A percentile compares a stretch with the other conserved stretches of the same genome.
Evolutionary conservation across 2,329 filamentous ascomycete species (phyloP).

Genomic region (Blastomyces silverae): DNA sequence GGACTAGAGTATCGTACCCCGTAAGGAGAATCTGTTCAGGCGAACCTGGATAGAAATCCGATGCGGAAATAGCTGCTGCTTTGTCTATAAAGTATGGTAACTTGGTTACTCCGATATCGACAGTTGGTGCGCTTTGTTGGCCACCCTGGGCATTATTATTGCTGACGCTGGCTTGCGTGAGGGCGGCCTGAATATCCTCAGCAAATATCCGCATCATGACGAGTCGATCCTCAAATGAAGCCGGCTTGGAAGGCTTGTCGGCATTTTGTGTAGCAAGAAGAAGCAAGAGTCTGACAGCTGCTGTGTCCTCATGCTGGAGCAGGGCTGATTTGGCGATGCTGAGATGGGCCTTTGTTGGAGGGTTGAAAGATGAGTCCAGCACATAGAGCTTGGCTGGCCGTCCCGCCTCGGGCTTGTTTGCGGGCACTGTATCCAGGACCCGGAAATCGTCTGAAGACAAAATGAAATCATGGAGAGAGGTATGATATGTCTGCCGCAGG

Average conservation of each 20-base stretch:
- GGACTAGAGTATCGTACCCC: constrained; percentile 45
- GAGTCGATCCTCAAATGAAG: constrained; percentile 44
- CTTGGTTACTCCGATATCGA: constrained; percentile 46
- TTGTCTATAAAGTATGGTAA: constrained; percentile 46
- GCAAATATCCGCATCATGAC: constrained; percentile 47
- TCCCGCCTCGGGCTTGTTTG: constrained; percentile 17
- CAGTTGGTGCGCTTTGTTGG: constrained; percentile 25
- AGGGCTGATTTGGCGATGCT: constrained; percentile 51
- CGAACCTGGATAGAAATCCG: constrained; percentile 31
- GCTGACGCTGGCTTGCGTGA: not conserved
- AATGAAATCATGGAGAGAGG: constrained; percentile 41
- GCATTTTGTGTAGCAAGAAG: constrained; percentile 60
- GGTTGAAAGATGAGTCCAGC: constrained; percentile 61
- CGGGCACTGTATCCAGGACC: constrained; percentile 28
- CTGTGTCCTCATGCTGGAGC: constrained; percentile 24
- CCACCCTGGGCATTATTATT: not conserved
- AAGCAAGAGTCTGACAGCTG: constrained; percentile 46
- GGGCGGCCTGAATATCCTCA: constrained; percentile 31
- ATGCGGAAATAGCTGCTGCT: constrained; percentile 38
- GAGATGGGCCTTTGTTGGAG: constrained; percentile 55
- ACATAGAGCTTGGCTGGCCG: constrained; percentile 49
- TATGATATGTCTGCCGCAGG: constrained; percentile 36
- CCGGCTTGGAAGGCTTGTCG: constrained; percentile 52
- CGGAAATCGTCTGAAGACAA: constrained; percentile 35
- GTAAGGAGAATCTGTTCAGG: constrained; percentile 44